Evolutionary conservation across 129 eudicot genomes (phyloP), one percentile per base, ranked within the genome.

Genomic region (carrot (Daucus carota)): DNA sequence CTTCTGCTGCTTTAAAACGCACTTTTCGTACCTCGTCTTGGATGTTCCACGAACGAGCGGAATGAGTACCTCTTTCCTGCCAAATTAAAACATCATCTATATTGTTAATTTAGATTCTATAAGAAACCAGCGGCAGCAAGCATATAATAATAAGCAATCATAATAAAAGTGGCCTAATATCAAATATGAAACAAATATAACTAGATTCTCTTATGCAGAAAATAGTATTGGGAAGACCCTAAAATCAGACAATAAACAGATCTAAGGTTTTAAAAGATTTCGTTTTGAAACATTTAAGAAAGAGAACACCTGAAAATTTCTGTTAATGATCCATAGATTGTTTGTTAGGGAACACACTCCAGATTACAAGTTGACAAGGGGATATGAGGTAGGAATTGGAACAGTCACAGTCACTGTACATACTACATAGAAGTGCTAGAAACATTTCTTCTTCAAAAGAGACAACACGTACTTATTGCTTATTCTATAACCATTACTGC

Each of bases 11-110:
- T 78, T 88, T 93, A 40, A 92, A 77, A 42, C 93, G 93, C 79
- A 93, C 87, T 78, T 87, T 90, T 48, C 90, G 89, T 67, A 93
- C 79, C 82, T 93, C 98, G 57, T 93, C 98, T 76, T 85, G 86
- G 48, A 93, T 85, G 84, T 89, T 93, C 97, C 98, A 93, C 38
- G 97, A 84, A 72, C 96, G 96, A 76, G 91, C 85, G 76, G 96
- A 78, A 77, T 85, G 82, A 84, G 84, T 77, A 79, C 74, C 88
- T 78, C 82, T 74, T 76, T 78, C 84, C 96, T 87, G 89, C 84
- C 77, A 16, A 60, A 81, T 79, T 41, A 17, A 69, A 22, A 63
- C 14, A 28, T 12, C 36, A 63, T 63, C 38, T 15, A 14, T 29
- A 26, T 29, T 26, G 22, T 31, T 32, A 29, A 11, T 63, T n/a